Base-by-base conservation (phyloP, 805 yeast genomes). In the Monosporozyma siamensis region DNA sequence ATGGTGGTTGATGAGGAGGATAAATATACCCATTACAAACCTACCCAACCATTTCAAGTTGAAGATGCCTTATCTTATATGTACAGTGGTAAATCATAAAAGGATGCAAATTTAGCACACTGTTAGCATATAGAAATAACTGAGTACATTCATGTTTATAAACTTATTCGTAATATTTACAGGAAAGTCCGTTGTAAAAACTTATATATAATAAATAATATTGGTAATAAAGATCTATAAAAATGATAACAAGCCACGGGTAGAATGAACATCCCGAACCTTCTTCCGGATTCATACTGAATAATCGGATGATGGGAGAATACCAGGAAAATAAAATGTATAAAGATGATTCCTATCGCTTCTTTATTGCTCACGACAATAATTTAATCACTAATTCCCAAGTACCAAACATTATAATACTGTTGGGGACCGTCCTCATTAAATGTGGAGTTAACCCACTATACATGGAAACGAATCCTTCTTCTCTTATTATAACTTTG, bases 401-500 rank as follows among this genome's bases (percentile, higher is more conserved):
- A 3, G 97, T 89, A 37, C 99, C 98, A 69, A 92, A 92, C 98
- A 92, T 92, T 53, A 92, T 90, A 59, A 92, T 88, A 56, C 95
- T 84, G 65, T 92, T 92, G 3, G 99, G 99, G 41, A 92, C 98
- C 0, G 98, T 92, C 64, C 98, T 77, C 68, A 92, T 74, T 55
- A 92, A 68, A 65, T 92, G 99, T 4, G 99, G 97, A 1, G 99
- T 92, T 55, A 92, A 71, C 1, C 99, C 99, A 43, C 99, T 96
- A 60, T 92, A 92, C 87, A 92, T 83, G 10, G 95, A 82, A 6
- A 74, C 80, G 41, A 90, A 64, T 1, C 99, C 98, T 66, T 92
- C 98, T 57, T 92, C 96, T 55, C 81, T 84, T 14, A 87, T 66
- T n/a, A 92, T 78, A 24, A 88, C 68, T 56, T 71, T 78, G 69